A percentile compares a stretch with the other conserved stretches of the same genome.
Conservation (phyloP, 164 flowering plant genomes). For the Buxus sempervirens region DNA sequence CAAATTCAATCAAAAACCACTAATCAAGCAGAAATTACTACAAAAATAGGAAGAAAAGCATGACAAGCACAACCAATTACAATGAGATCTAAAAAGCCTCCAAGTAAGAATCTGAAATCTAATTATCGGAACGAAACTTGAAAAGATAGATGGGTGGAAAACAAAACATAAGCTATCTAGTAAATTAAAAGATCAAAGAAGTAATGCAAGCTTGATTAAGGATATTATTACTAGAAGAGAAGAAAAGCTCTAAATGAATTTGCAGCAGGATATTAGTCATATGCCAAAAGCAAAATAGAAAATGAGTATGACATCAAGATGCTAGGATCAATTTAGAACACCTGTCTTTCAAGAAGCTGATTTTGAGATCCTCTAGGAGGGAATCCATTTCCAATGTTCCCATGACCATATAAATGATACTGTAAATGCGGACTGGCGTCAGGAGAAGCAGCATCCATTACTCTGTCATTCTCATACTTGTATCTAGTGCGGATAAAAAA, state of each 20-base stretch:
- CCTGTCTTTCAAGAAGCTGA: constrained; percentile 99
- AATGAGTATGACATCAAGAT: too few species aligned
- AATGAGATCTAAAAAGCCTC: neutral
- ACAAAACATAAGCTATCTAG: neutral
- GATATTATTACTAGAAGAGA: neutral
- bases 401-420: constrained; percentile 70
- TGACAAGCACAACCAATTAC: neutral
- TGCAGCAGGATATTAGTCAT: neutral
- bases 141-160: neutral
- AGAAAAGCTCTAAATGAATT: neutral
- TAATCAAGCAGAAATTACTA: neutral
- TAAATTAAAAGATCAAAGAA: neutral
- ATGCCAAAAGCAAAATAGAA: neutral
- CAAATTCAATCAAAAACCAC: constrained; percentile 12
- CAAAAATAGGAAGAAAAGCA: neutral
- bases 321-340: constrained; percentile 17
- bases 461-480: constrained; percentile 85
- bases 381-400: constrained; percentile 53
- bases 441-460: constrained; percentile 79
- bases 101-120: neutral
- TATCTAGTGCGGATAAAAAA: constrained; percentile 44
- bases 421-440: constrained; percentile 67
- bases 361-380: constrained; percentile 72
- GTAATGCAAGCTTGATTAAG: neutral
- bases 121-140: neutral